Evolutionary conservation across 2,329 filamentous ascomycete species (phyloP), one percentile per base, ranked within the genome.

Genomic region (Talaromyces sp.): DNA sequence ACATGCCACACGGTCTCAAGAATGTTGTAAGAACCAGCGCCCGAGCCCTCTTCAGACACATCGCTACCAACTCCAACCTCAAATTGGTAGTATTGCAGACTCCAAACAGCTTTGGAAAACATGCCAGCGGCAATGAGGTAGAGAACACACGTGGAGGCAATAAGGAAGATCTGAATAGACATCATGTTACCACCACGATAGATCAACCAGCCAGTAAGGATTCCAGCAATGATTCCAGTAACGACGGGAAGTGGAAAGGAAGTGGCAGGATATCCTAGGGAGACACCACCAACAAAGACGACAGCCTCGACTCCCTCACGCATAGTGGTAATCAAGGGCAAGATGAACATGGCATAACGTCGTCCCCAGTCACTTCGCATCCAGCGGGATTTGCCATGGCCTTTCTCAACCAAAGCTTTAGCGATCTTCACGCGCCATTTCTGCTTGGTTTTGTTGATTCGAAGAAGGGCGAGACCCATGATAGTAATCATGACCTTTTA

Each of bases 361-460:
- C 33, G 33, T n/a, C 33, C 33, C 33, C 33, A 36, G 33, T 36
- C 33, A 36, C 33, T 36, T 13, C 33, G 33, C 33, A 36, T 36
- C 33, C 33, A 36, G 4, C 33, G 33, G 8, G 33, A 36, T 16
- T 36, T 36, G n/a, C 91, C 73, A 8, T 71, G 73, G 3, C 67
- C 73, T 14, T 70, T 70, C 20, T 93, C 73, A 2, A 88, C 84
- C 63, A 83, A 83, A 9, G 41, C 20, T 20, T 30, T 43, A 17
- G 86, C 83, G 19, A 96, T 82, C 82, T 94, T 94, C 64, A 87
- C 77, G n/a, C 86, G 83, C 91, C 91, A 96, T 74, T 94, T 94
- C 56, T 88, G 86, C 70, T 91, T 89, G 71, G 94, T 82, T 73
- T 93, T 94, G 56, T 86, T 88, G 50, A 96, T 82, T 22, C 91